Base-by-base conservation (phyloP, 164 flowering plant genomes). In the Vitis riparia region DNA sequence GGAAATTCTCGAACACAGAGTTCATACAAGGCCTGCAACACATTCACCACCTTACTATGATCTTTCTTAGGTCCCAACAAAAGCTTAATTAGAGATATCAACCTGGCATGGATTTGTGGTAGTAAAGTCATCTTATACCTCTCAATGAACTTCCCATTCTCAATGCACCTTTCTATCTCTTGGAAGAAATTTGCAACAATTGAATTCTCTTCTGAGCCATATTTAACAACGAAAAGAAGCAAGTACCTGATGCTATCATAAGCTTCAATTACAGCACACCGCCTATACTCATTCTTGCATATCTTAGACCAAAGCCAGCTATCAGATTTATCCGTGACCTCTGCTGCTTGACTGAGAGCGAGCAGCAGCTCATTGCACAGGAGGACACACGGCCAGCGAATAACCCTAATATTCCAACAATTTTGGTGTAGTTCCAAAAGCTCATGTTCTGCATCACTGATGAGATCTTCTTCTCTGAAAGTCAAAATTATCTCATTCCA, bases 361-460 rank as follows among this genome's bases (percentile, higher is more conserved):
- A 93, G 89, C 30, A 88, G 80, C 27, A 96, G 84, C 88, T 96
- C 99, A 76, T 93, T 96, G 79, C 93, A 87, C 30, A 93, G 80
- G 37, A 95, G 88, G 19, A 84, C n/a, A 79, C 97, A 93, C 3
- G 99, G 99, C 99, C 99, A 96, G 9, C 97, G 88, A 60, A 93
- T 84, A 51, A 96, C 99, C 80, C 86, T 83, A 37, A 93, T 85
- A 51, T 84, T 80, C 99, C 98, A 96, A 55, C 83, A 79, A 68
- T 90, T 90, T 8, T 81, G 85, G 3, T 91, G 85, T 65, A 96
- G 71, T 71, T 96, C 98, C 80, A 96, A 55, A 16, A 91, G 91
- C 82, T 96, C 98, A 58, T 87, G 76, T 63, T 95, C 99, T 23
- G 58, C 65, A 72, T 96, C 95, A 63, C 92, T 86, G 47, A 96